Evolutionary conservation across 1,284 basidiomycete species (phyloP).

Genomic region (Fomes fomentarius): DNA sequence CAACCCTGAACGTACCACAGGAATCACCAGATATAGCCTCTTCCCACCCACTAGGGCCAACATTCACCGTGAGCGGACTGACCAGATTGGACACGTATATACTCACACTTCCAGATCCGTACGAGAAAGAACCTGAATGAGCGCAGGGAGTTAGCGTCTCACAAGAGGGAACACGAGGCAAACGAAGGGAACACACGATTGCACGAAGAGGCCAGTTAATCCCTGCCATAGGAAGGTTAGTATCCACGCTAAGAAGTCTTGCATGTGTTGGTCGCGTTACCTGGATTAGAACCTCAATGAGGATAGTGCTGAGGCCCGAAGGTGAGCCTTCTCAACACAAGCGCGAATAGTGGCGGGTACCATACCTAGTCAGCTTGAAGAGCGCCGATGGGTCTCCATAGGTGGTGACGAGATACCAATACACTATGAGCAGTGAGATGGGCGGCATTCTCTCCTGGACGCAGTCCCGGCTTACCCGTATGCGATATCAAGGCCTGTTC

Average conservation of each 20-base stretch:
- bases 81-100: background rate
- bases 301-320: slow-evolving; percentile 45
- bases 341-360: background rate
- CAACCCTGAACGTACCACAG: slow-evolving; percentile 38
- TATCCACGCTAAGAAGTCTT: background rate
- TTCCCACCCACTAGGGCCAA: slow-evolving; percentile 45
- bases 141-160: background rate
- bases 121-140: slow-evolving; percentile 46
- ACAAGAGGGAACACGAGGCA: background rate
- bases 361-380: background rate
- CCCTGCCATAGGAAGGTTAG: slow-evolving; percentile 36
- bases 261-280: slow-evolving; percentile 33
- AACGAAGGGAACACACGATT: slow-evolving; percentile 41
- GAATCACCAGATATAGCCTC: slow-evolving; percentile 41
- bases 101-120: slow-evolving; percentile 58
- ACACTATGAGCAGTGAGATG: slow-evolving; percentile 41
- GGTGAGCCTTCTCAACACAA: too few species aligned
- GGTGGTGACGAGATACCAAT: slow-evolving; percentile 53
- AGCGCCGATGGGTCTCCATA: slow-evolving; percentile 43
- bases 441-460: too few species aligned
- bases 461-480: slow-evolving; percentile 41
- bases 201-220: slow-evolving; percentile 53
- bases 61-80: background rate
- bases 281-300: slow-evolving; percentile 57
- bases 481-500: slow-evolving; percentile 48